Base-by-base conservation (phyloP, 192 early-diverging fungal genomes). In the Coemansia sp. region DNA sequence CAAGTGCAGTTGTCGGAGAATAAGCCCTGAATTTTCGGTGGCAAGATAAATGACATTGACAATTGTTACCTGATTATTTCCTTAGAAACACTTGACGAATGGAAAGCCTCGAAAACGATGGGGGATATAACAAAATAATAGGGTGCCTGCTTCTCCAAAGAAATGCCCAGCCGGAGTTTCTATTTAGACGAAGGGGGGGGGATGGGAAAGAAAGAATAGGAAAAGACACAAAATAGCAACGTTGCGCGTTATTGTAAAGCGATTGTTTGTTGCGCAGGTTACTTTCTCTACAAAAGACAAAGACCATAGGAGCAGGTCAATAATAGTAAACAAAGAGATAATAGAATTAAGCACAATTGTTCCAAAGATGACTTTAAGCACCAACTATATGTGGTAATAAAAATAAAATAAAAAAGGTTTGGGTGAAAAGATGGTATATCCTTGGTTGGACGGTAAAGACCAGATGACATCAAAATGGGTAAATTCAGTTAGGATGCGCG, bases 151-250 rank as follows among this genome's bases (percentile, higher is more conserved):
- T 44, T 44, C 38, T 44, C 12, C 38, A 16, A 16, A 44, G 38
- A 44, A 16, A 16, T 44, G 12, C 3, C 14, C 38, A 6, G 3
- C 4, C 38, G 38, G 8, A 44, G 38, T 9, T 44, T 44, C 28
- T 44, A 44, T 44, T 44, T 16, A 44, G 5, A 44, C 38, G 44
- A 56, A 41, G 2, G 22, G 19, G 21, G 25, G 51, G 14, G 30
- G 48, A 58, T 54, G 54, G 28, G 26, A n/a, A 60, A 53, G 5
- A 14, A 27, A 41, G 10, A 14, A 58, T 34, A 58, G 21, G 25
- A 10, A 58, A 66, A 58, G 58, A 53, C 22, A 51, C 21, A 18
- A 41, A 16, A 65, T 27, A 56, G 19, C 16, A 14, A 32, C 24
- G 28, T 31, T 32, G 32, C 26, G n/a, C 8, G 8, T 56, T 56